phyloP scores from a whole-genome alignment of 306 rosid species.

The Fragaria ananassa region DNA sequence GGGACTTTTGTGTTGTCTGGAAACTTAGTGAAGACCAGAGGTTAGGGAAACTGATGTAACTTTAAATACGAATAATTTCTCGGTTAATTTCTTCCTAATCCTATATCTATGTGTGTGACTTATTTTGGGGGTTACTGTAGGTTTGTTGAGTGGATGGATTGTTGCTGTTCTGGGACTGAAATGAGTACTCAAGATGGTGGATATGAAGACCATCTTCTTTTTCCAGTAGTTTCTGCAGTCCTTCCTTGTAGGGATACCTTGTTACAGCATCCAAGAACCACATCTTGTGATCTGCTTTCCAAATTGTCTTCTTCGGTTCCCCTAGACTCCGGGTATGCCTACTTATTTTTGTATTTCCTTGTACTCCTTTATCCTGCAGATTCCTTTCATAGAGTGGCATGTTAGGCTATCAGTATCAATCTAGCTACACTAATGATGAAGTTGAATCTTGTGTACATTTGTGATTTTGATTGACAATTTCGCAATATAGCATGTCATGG shows the following conservation, averaged over 20 bases:
- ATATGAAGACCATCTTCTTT: slow-evolving; percentile 44
- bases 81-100: neutral
- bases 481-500: neutral
- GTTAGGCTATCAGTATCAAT: neutral
- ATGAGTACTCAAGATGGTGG: slow-evolving; percentile 35
- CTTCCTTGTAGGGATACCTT: slow-evolving; percentile 60
- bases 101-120: slow-evolving; percentile 3
- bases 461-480: neutral
- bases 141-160: slow-evolving; percentile 64
- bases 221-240: slow-evolving; percentile 42
- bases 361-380: neutral
- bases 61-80: neutral
- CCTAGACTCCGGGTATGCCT: slow-evolving; percentile 55
- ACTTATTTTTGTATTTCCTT: neutral
- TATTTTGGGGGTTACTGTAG: slow-evolving; percentile 28
- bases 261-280: slow-evolving; percentile 54
- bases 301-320: slow-evolving; percentile 51
- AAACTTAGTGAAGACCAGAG: slow-evolving; percentile 78
- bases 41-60: slow-evolving; percentile 23
- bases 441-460: too few species aligned
- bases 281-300: slow-evolving; percentile 60
- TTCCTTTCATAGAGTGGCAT: neutral
- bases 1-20: slow-evolving; percentile 76
- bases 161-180: slow-evolving; percentile 71
- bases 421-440: neutral